Evolutionary conservation across 1,284 basidiomycete genomes (phyloP).

Genomic region (Malassezia pachydermatis): DNA sequence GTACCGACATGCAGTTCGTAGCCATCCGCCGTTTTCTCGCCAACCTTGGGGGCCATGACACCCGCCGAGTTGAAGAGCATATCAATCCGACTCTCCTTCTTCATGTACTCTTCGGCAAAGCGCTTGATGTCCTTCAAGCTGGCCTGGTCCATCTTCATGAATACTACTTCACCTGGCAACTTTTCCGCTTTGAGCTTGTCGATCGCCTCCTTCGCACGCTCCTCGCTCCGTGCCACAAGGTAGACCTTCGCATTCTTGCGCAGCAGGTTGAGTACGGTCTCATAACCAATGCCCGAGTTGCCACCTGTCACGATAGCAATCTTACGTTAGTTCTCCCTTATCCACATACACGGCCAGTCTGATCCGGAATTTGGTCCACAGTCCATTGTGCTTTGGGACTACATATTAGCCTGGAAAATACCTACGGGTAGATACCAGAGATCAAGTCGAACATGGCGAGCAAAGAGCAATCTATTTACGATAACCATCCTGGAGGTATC

Average conservation of each 20-base stretch:
- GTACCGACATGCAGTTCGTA: conserved; percentile 33
- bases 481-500: too few species aligned
- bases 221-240: conserved; percentile 14
- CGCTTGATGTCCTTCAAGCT: conserved; percentile 20
- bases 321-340: background rate
- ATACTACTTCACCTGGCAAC: conserved; percentile 12
- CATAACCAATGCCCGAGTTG: conserved; percentile 34
- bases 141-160: conserved; percentile 26
- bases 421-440: conserved; percentile 5
- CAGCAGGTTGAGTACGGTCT: conserved; percentile 27
- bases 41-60: conserved; percentile 16
- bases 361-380: conserved; percentile 7
- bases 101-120: conserved; percentile 18
- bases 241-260: conserved; percentile 33
- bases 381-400: too few species aligned
- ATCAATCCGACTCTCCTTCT: conserved; percentile 22
- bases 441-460: background rate
- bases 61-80: conserved; percentile 31
- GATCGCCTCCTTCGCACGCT: conserved; percentile 16
- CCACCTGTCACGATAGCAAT: conserved; percentile 38
- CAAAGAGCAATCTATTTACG: too few species aligned
- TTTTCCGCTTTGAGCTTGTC: background rate
- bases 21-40: conserved; percentile 20
- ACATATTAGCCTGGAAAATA: too few species aligned
- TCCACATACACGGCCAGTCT: conserved; percentile 10